Percentiles rank a stretch among this genome's conserved stretches.
These are phyloP conservation scores for Phialophora expanda DNA, from an alignment of 2,329 filamentous ascomycete species.

Conservation along the genomic window DNA sequence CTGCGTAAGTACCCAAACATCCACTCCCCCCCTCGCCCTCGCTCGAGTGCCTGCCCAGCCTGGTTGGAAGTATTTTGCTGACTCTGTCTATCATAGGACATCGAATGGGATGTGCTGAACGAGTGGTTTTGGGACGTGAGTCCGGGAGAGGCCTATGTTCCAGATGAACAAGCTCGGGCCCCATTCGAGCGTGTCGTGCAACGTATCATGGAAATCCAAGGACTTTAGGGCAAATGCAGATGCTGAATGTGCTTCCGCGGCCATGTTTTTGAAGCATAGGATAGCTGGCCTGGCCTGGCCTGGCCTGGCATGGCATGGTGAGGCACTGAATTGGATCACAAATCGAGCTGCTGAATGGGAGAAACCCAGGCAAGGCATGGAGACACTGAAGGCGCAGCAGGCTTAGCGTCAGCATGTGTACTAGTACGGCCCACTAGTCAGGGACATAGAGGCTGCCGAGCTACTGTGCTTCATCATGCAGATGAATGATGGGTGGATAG, in stretches of 20 bases:
- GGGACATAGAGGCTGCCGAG: too few species aligned
- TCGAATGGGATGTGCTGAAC: not conserved
- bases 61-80: not conserved
- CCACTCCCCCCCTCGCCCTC: too few species aligned
- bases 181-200: not conserved
- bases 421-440: too few species aligned
- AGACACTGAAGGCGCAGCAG: too few species aligned
- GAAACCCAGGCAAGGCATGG: too few species aligned
- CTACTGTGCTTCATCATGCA: too few species aligned
- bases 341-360: too few species aligned
- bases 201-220: not conserved
- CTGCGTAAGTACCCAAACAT: not conserved
- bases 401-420: too few species aligned
- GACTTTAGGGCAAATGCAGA: not conserved
- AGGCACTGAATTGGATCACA: too few species aligned
- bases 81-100: not conserved
- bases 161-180: not conserved
- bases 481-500: too few species aligned
- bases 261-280: not conserved
- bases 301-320: not conserved
- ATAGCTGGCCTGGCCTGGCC: not conserved
- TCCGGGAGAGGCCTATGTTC: not conserved
- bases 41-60: too few species aligned
- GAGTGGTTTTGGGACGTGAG: not conserved
- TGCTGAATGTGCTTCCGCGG: not conserved